Conservation (phyloP, 768 basidiomycete species). For the Naganishia friedmannii region DNA sequence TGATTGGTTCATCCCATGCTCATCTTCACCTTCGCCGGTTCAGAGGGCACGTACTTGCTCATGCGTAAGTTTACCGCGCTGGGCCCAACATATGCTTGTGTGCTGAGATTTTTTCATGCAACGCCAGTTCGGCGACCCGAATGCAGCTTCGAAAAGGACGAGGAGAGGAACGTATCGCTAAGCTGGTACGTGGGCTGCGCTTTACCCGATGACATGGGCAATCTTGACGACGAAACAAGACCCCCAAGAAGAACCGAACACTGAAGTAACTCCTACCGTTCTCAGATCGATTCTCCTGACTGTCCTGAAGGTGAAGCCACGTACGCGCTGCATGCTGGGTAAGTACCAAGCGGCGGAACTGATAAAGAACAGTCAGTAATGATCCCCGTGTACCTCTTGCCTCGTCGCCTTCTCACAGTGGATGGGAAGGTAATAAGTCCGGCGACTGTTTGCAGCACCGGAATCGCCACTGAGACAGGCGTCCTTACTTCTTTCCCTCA, state of each 20-base stretch:
- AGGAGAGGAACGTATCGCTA: conserved; percentile 51
- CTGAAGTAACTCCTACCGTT: not conserved
- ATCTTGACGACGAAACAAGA: too few relatives aligned
- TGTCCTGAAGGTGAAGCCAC: conserved; percentile 50
- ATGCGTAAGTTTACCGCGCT: conserved; percentile 40
- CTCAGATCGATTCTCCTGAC: conserved; percentile 45
- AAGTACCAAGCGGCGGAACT: not conserved
- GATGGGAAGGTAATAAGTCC: conserved; percentile 21
- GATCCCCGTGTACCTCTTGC: not conserved
- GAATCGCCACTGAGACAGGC: not conserved
- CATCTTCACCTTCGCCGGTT: not conserved
- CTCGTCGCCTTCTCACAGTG: not conserved
- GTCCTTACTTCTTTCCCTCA: not conserved
- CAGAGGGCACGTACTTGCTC: conserved; percentile 48
- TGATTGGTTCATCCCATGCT: not conserved
- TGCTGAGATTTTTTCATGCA: not conserved
- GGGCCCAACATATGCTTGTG: not conserved
- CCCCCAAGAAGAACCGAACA: not conserved
- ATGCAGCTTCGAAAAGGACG: conserved; percentile 49
- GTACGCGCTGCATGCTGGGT: conserved; percentile 45
- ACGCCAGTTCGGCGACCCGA: conserved; percentile 47
- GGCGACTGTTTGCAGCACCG: not conserved
- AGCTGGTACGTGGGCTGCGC: conserved; percentile 30
- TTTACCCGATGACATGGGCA: not conserved
- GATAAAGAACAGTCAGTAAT: not conserved